Evolutionary conservation across 305 asterid species (phyloP).

Genomic region (Rubia occidens): DNA sequence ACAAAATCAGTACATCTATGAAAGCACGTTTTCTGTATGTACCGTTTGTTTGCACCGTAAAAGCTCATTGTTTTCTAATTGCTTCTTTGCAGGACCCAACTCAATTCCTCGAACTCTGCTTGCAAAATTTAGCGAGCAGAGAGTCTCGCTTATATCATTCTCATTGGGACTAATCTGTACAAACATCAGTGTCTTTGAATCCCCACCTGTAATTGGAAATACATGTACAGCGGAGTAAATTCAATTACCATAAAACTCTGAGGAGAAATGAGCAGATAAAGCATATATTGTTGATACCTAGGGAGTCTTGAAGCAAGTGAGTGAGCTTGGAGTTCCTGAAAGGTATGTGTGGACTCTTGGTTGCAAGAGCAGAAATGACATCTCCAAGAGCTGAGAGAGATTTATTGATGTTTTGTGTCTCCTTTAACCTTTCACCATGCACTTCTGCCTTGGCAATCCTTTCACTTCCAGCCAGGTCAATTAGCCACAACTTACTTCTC

Average conservation of each 20-base stretch:
- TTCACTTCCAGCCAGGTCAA: conserved; percentile 95
- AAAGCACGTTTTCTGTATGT: conserved; percentile 4
- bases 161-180: conserved; percentile 96
- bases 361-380: conserved; percentile 87
- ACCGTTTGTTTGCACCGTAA: conserved; percentile 84
- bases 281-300: conserved; percentile 40
- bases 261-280: not conserved
- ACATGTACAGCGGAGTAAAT: not conserved
- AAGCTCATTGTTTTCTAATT: conserved; percentile 69
- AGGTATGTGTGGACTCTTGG: conserved; percentile 79
- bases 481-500: conserved; percentile 87
- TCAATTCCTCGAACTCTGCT: conserved; percentile 94
- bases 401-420: conserved; percentile 86
- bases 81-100: conserved; percentile 94
- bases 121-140: conserved; percentile 91
- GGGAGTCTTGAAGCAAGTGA: conserved; percentile 95
- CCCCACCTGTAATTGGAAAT: conserved; percentile 56
- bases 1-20: not conserved
- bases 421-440: conserved; percentile 83
- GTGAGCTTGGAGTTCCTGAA: conserved; percentile 97
- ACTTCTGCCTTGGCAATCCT: conserved; percentile 92
- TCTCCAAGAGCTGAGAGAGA: conserved; percentile 97
- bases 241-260: not conserved
- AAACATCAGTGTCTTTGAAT: conserved; percentile 92
- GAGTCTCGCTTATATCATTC: conserved; percentile 76